phyloP scores from a whole-genome alignment of 2,329 filamentous ascomycete species.

The Apiospora hydei region DNA sequence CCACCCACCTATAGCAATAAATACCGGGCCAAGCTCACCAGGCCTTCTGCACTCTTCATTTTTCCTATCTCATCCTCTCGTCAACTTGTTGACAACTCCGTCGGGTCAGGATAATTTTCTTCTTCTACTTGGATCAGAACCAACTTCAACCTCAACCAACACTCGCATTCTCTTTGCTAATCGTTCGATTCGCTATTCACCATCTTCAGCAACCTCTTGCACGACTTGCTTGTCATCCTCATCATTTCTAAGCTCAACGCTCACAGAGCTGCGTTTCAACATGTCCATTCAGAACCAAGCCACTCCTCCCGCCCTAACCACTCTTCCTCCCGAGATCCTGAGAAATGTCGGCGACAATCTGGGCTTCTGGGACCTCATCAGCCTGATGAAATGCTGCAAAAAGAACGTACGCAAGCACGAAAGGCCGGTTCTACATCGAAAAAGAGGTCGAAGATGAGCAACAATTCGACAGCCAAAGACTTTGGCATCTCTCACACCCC shows the following conservation, averaged over 20 bases:
- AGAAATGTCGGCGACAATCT: neutral
- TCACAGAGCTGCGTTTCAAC: neutral
- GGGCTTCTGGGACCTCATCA: neutral
- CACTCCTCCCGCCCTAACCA: neutral
- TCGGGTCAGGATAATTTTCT: neutral
- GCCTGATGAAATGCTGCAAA: neutral
- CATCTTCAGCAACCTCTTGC: neutral
- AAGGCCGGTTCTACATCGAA: neutral
- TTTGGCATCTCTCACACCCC: neutral
- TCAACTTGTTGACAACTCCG: neutral
- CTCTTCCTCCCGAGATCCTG: neutral
- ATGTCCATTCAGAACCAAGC: neutral
- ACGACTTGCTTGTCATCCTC: neutral
- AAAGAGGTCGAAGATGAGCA: neutral
- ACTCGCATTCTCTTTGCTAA: neutral
- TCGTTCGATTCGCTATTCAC: neutral
- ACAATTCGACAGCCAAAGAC: neutral
- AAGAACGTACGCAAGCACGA: too few species aligned
- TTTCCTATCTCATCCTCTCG: neutral
- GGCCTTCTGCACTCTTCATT: too few species aligned
- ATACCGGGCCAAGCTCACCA: too few species aligned
- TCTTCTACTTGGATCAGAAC: neutral
- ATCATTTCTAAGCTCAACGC: neutral
- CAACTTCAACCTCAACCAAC: neutral
- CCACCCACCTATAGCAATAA: too few species aligned